Evolutionary conservation across 225 moss, liverwort and hornwort genomes (phyloP), one percentile per base, ranked within the genome.

Genomic region (Sphagnum tenellum): DNA sequence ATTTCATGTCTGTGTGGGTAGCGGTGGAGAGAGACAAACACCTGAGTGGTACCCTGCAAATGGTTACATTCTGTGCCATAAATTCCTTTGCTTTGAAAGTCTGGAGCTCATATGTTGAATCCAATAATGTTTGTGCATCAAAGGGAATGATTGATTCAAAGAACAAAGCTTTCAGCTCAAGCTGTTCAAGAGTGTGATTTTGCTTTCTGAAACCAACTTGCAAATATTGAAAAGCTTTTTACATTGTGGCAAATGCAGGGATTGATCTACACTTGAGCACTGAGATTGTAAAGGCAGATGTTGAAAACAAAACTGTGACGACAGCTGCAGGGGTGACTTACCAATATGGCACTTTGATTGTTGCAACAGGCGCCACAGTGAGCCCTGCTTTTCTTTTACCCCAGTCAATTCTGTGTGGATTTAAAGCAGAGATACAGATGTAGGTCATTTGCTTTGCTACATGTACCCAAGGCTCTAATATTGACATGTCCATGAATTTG

Each of bases 21-120:
- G 79, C 64, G 89, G 92, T 63, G 92, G 89, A 59, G 89, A 88
- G 68, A 81, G 62, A 55, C 92, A 92, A 53, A 75, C 85, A 9
- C 85, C 87, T 13, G 87, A 89, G 53, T 92, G 89, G 89, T 92
- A 92, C 67, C 76, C 77, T 66, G 89, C 83, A 60, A 85, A 89
- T 69, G 87, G 87, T 51, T 55, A 64, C 29, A 13, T 29, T 50
- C 14, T 56, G 8, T 48, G 0, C 29, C 29, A 29, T 29, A 29
- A 0, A 29, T 29, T 29, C 29, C 29, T 29, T 29, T 29, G 29
- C 29, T 29, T 29, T 1, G 29, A 29, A 29, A 29, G 29, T 29
- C 29, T 29, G 29, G 29, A 29, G 29, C 29, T 29, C 29, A 29
- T 29, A 29, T 29, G 29, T 29, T 29, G 29, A 29, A 29, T 29